Base-by-base conservation (phyloP, 805 yeast species). In the Myxozyma mucilagina region DNA sequence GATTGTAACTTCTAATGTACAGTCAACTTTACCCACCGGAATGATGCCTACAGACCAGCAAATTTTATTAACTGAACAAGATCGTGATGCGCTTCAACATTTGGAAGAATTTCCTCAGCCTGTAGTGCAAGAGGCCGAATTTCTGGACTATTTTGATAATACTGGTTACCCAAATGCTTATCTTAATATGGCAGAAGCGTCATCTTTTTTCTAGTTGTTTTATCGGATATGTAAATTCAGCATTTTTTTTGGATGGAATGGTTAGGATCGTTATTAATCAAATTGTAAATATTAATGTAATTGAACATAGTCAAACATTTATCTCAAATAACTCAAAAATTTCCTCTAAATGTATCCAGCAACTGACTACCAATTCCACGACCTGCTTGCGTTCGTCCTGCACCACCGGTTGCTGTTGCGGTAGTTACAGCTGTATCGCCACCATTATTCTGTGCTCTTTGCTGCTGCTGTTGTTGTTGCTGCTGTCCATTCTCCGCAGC, bases 321-420 rank as follows among this genome's bases (percentile, higher is more conserved):
- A 47, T 18, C 10, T 14, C 13, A 35, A 35, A 35, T 2, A 44
- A 7, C 24, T 31, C 16, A 52, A 31, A 52, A 52, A 34, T 53
- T 53, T 7, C 59, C 56, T 34, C 66, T 38, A 50, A 62, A 62
- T n/a, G 64, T 59, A 32, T 62, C 66, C 39, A 62, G 31, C 8
- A 62, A 48, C 41, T 59, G 64, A 43, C 60, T 59, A 2, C 63
- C 58, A 24, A 59, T 36, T 35, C 63, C 60, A 6, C 60, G 44
- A 10, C 54, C 53, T 10, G 47, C 48, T 32, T 35, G 42, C 35
- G 52, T 31, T n/a, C 38, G 42, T 18, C n/a, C 57, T 20, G 45
- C 49, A 35, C 35, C 42, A 24, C 34, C 41, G 18, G 32, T n/a
- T 29, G 38, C 36, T 31, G 47, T 45, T 41, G 45, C 47, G 24